Base-by-base conservation (phyloP, 2,329 filamentous ascomycete species). In the Aspergillus caelatus region DNA sequence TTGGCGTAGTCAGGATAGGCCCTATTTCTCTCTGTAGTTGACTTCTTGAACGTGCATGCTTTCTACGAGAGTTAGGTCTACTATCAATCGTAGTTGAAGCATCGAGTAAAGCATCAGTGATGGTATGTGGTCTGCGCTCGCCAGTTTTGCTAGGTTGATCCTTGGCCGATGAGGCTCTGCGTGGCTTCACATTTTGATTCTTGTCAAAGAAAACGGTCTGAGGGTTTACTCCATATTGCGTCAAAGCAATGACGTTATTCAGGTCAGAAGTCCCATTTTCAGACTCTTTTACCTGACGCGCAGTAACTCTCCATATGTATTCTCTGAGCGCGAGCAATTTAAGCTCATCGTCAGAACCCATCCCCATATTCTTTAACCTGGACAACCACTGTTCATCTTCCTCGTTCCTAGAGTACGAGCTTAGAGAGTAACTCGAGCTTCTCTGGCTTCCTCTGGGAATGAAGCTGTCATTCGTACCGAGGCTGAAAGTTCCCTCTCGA, bases 201-300 rank as follows among this genome's bases (percentile, higher is more conserved):
- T 94, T 93, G 68, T 97, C 93, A 72, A 98, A 98, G 73, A 98
- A 91, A 1, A 99, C 90, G 0, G 92, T 98, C 73, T 97, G 92
- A 3, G 92, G 91, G 2, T 89, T 91, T 36, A 97, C 88, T 14
- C 89, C 88, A 58, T 96, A 81, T 46, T 88, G 89, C 66, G 91
- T 90, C 28, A 98, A 79, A 1, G 89, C 85, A 8, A 98, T 85
- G 14, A 97, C 87, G 58, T 86, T 86, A 68, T 91, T 91, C 65
- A 91, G 83, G 2, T 70, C 75, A n/a, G 84, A 79, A 3, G 77
- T 71, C 3, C 70, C 68, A 52, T 67, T 69, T 58, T 78, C 73
- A 16, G 65, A 61, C 59, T 85, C 83, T 4, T 89, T 86, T 11
- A 86, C 81, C 72, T 89, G 91, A 65, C 91, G 89, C 70, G 89